A percentile compares a stretch with the other conserved stretches of the same genome.
phyloP scores from a whole-genome alignment of 2,329 filamentous ascomycete species.

The Tricladium varicosporioides region DNA sequence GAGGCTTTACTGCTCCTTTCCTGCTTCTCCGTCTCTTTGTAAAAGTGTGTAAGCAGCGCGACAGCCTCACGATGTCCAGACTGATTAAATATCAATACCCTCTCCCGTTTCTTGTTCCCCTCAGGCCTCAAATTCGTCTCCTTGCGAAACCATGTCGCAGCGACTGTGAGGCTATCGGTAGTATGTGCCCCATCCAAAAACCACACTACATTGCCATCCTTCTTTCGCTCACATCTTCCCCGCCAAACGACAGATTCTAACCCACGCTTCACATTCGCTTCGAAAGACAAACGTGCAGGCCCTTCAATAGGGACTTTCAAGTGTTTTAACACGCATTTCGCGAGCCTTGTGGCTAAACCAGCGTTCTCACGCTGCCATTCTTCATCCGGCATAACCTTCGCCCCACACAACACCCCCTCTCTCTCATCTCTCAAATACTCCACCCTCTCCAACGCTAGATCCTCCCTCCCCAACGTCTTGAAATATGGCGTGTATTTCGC shows the following conservation, averaged over 20 bases:
- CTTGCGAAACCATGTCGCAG: slow-evolving; percentile 75
- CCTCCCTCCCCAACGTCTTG: no score
- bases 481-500: no score
- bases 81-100: slow-evolving; percentile 84
- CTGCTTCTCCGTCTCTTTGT: slow-evolving; percentile 47
- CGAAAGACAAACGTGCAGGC: no score
- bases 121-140: slow-evolving; percentile 33
- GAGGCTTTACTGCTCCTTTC: slow-evolving; percentile 18
- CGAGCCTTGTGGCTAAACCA: slow-evolving; percentile 49
- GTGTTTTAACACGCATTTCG: slow-evolving; percentile 51
- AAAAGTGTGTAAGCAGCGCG: slow-evolving; percentile 50
- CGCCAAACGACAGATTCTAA: slow-evolving; percentile 74
- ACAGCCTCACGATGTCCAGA: slow-evolving; percentile 47
- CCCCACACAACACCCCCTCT: slow-evolving; percentile 22
- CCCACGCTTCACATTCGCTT: slow-evolving; percentile 62
- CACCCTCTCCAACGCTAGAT: neutral
- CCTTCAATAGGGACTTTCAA: slow-evolving; percentile 33
- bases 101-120: no score
- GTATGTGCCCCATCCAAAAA: slow-evolving; percentile 94
- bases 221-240: slow-evolving; percentile 70
- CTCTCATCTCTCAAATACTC: neutral
- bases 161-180: slow-evolving; percentile 79
- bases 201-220: slow-evolving; percentile 65
- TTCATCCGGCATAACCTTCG: slow-evolving; percentile 49
- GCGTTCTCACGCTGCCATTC: slow-evolving; percentile 60